A percentile compares a stretch with the other conserved stretches of the same genome.
Conservation (phyloP, 2,329 filamentous ascomycete species). For the Metarhizium brunneum region DNA sequence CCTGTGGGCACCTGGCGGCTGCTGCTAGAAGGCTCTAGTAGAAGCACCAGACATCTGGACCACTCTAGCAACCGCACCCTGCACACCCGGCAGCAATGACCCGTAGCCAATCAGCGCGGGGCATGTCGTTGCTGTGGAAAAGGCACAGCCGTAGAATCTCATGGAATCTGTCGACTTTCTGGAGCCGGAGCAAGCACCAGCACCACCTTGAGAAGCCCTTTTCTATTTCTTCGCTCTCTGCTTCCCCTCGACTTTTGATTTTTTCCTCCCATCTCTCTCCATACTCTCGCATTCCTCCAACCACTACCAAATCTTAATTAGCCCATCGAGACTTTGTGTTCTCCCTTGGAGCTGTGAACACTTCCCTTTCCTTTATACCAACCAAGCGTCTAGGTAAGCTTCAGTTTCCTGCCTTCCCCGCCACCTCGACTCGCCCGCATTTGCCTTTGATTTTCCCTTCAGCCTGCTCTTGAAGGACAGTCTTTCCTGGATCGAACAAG, state of each 20-base stretch:
- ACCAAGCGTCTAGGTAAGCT: slow-evolving; percentile 15
- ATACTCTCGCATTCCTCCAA: slow-evolving; percentile 10
- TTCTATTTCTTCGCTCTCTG: slow-evolving; percentile 22
- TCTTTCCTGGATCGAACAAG: no score
- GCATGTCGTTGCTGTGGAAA: slow-evolving; percentile 15
- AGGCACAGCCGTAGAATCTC: slow-evolving; percentile 31
- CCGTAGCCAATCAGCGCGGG: slow-evolving; percentile 17
- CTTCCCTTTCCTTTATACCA: slow-evolving; percentile 9
- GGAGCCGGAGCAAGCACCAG: slow-evolving; percentile 11
- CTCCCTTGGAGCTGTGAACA: slow-evolving; percentile 2
- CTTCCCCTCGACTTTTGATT: slow-evolving; percentile 13
- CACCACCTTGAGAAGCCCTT: slow-evolving; percentile 20
- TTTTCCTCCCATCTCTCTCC: slow-evolving; percentile 12
- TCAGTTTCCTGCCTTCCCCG: not conserved
- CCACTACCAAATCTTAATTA: slow-evolving; percentile 3
- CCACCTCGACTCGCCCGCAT: not conserved
- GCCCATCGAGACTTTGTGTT: slow-evolving; percentile 13
- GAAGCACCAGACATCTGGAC: not conserved
- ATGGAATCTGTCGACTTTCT: slow-evolving; percentile 31
- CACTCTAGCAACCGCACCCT: not conserved
- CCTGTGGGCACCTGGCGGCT: not conserved
- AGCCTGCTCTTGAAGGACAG: no score
- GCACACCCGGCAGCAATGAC: not conserved
- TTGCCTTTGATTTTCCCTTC: not conserved
- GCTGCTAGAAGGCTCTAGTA: slow-evolving; percentile 18